These are phyloP conservation scores for Heliamphora pulchella DNA, from an alignment of 179 eudicot species.

Conservation along the genomic window DNA sequence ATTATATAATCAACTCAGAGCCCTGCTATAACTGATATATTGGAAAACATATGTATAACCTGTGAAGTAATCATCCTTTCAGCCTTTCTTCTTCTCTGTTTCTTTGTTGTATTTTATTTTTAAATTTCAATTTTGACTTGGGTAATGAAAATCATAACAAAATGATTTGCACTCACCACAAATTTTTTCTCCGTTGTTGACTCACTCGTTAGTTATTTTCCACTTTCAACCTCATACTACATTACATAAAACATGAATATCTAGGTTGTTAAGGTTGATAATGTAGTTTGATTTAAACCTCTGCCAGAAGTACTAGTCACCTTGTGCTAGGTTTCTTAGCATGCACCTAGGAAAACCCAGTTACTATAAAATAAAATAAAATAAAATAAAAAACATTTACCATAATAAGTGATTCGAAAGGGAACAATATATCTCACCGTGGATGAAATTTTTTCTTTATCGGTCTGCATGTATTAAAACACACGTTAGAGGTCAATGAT, in stretches of 20 bases:
- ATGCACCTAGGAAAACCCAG: neutral
- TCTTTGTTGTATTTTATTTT: neutral
- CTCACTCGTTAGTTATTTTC: too few species aligned
- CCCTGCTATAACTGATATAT: too few species aligned
- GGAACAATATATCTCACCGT: constrained; percentile 16
- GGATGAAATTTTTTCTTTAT: constrained; percentile 16
- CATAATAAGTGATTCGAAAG: neutral
- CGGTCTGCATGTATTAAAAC: constrained; percentile 13
- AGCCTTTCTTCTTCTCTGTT: neutral
- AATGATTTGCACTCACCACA: neutral
- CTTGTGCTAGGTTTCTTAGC: neutral
- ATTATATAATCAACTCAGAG: neutral
- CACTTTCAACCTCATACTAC: too few species aligned
- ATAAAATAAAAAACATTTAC: neutral
- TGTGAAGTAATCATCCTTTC: neutral
- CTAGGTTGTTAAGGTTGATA: neutral
- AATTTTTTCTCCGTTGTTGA: neutral
- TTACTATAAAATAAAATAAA: neutral
- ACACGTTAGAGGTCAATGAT: neutral
- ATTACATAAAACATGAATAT: too few species aligned
- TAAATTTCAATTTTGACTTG: neutral
- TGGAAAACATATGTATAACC: neutral
- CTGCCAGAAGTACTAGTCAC: neutral
- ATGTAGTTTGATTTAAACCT: neutral
- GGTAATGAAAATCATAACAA: neutral